Percentiles rank a stretch among this genome's conserved stretches.
phyloP scores from a whole-genome alignment of 257 asterid species.

The Datura wrightii region DNA sequence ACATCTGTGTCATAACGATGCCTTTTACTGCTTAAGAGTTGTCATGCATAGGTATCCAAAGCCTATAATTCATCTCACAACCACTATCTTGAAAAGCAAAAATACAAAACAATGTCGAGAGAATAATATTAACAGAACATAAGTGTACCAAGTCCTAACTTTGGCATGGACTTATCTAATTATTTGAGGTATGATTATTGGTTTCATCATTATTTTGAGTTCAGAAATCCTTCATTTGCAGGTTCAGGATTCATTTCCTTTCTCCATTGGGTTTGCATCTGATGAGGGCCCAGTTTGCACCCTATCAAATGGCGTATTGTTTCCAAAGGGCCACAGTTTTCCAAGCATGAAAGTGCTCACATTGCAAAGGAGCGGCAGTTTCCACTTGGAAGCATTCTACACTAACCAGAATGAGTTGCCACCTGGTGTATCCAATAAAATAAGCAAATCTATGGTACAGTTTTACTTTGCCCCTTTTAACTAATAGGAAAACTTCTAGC shows the following conservation, averaged over 20 bases:
- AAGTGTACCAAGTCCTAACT: slow-evolving; percentile 19
- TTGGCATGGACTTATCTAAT: neutral
- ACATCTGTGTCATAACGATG: slow-evolving; percentile 8
- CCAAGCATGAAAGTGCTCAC: slow-evolving; percentile 79
- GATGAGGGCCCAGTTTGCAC: slow-evolving; percentile 61
- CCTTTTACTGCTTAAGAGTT: neutral
- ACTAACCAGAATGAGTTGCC: slow-evolving; percentile 77
- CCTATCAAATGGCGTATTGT: slow-evolving; percentile 56
- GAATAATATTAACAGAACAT: neutral
- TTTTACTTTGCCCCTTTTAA: slow-evolving; percentile 1
- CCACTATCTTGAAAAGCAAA: slow-evolving; percentile 4
- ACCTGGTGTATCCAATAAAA: slow-evolving; percentile 60
- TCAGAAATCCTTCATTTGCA: slow-evolving; percentile 46
- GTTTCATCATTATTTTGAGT: slow-evolving; percentile 9
- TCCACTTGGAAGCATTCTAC: slow-evolving; percentile 72
- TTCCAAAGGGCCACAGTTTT: slow-evolving; percentile 70
- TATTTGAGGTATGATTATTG: neutral
- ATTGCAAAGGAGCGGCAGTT: slow-evolving; percentile 64
- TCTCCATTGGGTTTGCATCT: slow-evolving; percentile 78
- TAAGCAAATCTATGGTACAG: slow-evolving; percentile 74
- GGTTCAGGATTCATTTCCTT: slow-evolving; percentile 94
- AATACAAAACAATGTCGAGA: neutral
- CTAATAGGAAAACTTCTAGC: slow-evolving; percentile 19
- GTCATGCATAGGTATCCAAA: slow-evolving; percentile 4
- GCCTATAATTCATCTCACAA: neutral